Conservation (phyloP, 352 stramenopile species). For the Pythium periplocum region DNA sequence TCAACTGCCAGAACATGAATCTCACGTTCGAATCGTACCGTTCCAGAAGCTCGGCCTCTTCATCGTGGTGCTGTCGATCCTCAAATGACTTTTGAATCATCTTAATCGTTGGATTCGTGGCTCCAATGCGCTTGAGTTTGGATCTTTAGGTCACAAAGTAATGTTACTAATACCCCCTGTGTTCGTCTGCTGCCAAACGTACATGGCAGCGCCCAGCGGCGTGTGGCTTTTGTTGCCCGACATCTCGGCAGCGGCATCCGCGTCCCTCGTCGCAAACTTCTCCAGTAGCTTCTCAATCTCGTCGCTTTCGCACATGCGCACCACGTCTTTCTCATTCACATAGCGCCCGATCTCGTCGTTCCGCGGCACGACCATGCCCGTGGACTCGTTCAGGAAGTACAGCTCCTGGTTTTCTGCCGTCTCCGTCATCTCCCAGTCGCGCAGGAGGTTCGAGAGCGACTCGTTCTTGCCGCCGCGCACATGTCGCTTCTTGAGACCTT, state of each 20-base stretch:
- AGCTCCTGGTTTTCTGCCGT: constrained; percentile 18
- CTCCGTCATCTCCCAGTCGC: constrained; percentile 41
- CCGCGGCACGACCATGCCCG: constrained; percentile 53
- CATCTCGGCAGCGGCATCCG: constrained; percentile 60
- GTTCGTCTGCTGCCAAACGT: constrained; percentile 3
- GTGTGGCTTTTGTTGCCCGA: constrained; percentile 37
- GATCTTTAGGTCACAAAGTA: constrained; percentile 25
- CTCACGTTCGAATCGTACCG: constrained; percentile 9
- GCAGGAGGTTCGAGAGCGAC: constrained; percentile 33
- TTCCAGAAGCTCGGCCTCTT: constrained; percentile 43
- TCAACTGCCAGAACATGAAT: not conserved
- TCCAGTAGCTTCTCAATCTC: constrained; percentile 60
- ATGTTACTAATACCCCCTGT: not conserved
- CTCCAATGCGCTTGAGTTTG: constrained; percentile 62
- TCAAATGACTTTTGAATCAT: constrained; percentile 70
- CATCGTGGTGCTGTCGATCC: constrained; percentile 37
- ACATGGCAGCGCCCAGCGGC: constrained; percentile 55
- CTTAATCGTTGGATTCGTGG: constrained; percentile 61
- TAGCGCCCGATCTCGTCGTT: constrained; percentile 51
- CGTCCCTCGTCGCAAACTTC: constrained; percentile 60
- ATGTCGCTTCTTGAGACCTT: constrained; percentile 64
- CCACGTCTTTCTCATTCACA: constrained; percentile 64
- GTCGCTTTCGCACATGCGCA: constrained; percentile 53
- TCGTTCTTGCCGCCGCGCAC: constrained; percentile 39
- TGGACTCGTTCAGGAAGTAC: constrained; percentile 77